Percentiles rank a stretch among this genome's conserved stretches.
These are phyloP conservation scores for Aspergillus avenaceus DNA, from an alignment of 495 filamentous ascomycete genomes.

Conservation along the genomic window DNA sequence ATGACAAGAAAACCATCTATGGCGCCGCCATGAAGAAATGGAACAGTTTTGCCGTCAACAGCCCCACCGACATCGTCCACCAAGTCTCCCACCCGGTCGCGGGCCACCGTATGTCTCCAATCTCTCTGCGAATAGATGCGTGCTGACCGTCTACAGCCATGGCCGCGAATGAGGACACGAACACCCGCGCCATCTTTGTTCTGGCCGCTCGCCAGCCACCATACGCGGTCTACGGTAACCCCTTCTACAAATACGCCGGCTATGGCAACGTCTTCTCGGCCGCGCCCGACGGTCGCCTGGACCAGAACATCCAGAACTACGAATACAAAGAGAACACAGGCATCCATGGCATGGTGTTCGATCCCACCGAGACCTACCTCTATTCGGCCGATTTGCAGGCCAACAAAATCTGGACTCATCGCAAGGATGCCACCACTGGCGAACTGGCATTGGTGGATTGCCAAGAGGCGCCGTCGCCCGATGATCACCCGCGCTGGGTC, in stretches of 20 bases:
- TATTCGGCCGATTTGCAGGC: constrained; percentile 81
- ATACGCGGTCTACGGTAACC: constrained; percentile 78
- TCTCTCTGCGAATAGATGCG: not conserved
- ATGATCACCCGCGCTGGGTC: constrained; percentile 81
- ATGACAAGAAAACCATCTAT: constrained; percentile 78
- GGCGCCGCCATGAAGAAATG: constrained; percentile 87
- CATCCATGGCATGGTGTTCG: constrained; percentile 87
- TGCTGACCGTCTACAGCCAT: constrained; percentile 41
- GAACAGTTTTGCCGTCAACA: constrained; percentile 72
- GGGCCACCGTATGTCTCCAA: constrained; percentile 48
- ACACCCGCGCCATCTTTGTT: constrained; percentile 82
- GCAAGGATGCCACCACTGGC: constrained; percentile 60
- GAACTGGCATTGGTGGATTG: constrained; percentile 62
- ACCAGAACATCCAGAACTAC: constrained; percentile 73
- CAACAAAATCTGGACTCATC: constrained; percentile 84
- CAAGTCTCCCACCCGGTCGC: constrained; percentile 67
- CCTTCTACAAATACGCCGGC: constrained; percentile 80
- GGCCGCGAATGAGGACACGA: constrained; percentile 63
- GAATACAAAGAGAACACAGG: constrained; percentile 68
- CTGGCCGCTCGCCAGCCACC: constrained; percentile 72
- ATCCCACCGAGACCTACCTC: constrained; percentile 76
- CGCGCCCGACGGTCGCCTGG: constrained; percentile 55
- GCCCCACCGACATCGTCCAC: constrained; percentile 73
- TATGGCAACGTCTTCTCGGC: constrained; percentile 76
- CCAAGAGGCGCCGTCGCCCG: constrained; percentile 62